Evolutionary conservation across 768 basidiomycete genomes (phyloP), one percentile per base, ranked within the genome.

Genomic region (Russula sp.): DNA sequence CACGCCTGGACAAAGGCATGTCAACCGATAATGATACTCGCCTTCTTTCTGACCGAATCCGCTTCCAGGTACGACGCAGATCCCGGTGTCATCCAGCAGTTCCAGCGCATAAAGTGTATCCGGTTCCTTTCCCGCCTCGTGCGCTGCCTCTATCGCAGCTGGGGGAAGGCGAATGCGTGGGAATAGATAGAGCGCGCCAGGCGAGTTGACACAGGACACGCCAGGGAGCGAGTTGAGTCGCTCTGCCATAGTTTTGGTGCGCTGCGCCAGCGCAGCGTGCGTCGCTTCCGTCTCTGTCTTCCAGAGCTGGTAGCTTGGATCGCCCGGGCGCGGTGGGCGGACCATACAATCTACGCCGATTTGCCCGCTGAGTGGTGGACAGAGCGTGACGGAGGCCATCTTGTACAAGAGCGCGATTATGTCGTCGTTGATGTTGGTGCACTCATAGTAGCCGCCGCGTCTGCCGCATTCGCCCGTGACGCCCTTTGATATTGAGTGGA

Each of bases 401-500:
- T 98, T 99, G 82, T 98, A 98, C 57, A 98, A 84, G 73, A 91
- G 83, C 18, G 90, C 92, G 65, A 89, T 78, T 64, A 96, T 81
- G 32, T 92, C 88, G 9, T 85, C 79, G 14, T 80, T 73, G 69
- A 99, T 77, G 76, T 98, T 98, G 66, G 84, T 82, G 73, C 88
- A 86, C 77, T 99, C 96, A 70, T 96, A 95, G 80, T 97, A 99
- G 3, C 95, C 96, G 38, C 96, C 96, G 54, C 97, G 83, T n/a
- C 96, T 82, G 2, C 97, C 96, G 74, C 97, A 99, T 77, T 99
- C 96, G 64, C 96, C 96, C 42, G 84, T 84, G 66, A 97, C 92
- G 59, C 96, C 96, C 76, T 99, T 99, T 62, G 92, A 95, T 73
- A 96, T 96, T 59, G 91, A 94, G 79, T 99, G 96, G 87, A 97